Conservation (phyloP, 2,329 filamentous ascomycete genomes). For the Neophaeococcomyces mojaviensis region DNA sequence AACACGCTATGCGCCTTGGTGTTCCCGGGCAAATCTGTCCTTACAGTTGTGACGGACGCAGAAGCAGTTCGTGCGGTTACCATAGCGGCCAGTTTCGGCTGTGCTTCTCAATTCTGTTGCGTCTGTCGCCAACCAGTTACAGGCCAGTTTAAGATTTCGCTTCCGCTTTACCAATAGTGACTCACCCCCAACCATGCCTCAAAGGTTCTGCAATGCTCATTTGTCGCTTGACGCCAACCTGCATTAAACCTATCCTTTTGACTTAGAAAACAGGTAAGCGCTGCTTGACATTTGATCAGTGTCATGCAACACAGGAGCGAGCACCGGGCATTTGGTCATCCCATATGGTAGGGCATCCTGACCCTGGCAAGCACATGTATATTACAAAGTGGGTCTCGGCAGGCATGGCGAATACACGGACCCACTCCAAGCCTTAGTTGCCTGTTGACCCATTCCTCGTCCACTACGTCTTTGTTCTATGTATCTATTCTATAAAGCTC, state of each 20-base stretch:
- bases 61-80: not conserved
- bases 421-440: not conserved
- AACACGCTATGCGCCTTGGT: not conserved
- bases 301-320: not conserved
- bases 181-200: not conserved
- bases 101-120: not conserved
- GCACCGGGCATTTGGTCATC: not conserved
- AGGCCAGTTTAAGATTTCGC: not conserved
- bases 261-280: too few relatives aligned
- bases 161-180: not conserved
- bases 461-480: not conserved
- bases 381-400: too few relatives aligned
- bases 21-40: not conserved
- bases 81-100: not conserved
- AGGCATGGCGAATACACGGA: not conserved
- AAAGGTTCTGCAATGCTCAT: not conserved
- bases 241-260: too few relatives aligned
- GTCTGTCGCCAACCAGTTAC: not conserved
- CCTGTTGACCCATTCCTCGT: not conserved
- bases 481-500: slow-evolving; percentile 1
- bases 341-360: not conserved
- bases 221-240: not conserved
- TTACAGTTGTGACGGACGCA: not conserved
- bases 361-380: too few relatives aligned
- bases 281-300: too few relatives aligned